Conservation (phyloP, 2,329 filamentous ascomycete genomes). For the Nemania sp. region DNA sequence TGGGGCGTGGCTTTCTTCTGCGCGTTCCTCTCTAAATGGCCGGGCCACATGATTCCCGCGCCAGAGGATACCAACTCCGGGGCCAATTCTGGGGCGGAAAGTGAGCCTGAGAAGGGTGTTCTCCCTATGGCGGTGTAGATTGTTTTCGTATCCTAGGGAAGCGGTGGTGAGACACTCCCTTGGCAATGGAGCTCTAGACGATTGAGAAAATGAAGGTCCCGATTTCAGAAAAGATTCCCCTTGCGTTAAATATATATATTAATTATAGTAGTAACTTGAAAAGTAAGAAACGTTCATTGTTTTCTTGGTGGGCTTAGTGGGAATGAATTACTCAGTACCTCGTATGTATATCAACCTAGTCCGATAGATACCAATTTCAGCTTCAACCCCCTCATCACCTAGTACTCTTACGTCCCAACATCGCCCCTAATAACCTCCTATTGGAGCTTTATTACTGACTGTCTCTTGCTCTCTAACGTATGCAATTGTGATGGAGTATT, state of each 20-base stretch:
- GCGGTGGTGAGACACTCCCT: neutral
- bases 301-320: too few species aligned
- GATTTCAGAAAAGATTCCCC: neutral
- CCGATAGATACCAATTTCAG: too few species aligned
- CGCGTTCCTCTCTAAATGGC: conserved; percentile 36
- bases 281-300: too few species aligned
- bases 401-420: too few species aligned
- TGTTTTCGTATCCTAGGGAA: neutral
- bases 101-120: neutral
- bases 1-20: conserved; percentile 32
- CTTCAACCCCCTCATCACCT: too few species aligned
- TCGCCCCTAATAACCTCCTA: too few species aligned
- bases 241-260: neutral
- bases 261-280: neutral
- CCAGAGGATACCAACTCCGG: conserved; percentile 4
- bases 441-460: too few species aligned
- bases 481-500: too few species aligned
- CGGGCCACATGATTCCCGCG: conserved; percentile 20
- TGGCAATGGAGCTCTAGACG: neutral
- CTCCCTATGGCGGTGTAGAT: neutral
- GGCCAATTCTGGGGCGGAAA: neutral
- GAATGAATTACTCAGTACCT: too few species aligned
- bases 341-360: too few species aligned
- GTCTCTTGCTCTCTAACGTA: too few species aligned
- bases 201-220: neutral